These are phyloP conservation scores for Umbelopsis sp. DNA, from an alignment of 192 early-diverging fungal species.

Conservation along the genomic window DNA sequence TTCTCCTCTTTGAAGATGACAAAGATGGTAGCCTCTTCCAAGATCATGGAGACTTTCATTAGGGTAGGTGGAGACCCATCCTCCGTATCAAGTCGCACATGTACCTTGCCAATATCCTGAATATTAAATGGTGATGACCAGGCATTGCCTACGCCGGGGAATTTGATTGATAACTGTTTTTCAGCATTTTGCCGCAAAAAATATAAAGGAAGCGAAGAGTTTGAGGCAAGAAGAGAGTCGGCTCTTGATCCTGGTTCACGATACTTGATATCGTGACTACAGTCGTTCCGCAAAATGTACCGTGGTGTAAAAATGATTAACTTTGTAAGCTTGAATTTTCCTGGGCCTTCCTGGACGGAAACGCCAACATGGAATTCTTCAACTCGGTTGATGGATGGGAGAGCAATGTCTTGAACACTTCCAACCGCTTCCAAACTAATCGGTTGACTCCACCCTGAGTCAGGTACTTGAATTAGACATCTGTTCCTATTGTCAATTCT, in stretches of 20 bases:
- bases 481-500: slow-evolving; percentile 84
- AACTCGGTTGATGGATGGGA: slow-evolving; percentile 53
- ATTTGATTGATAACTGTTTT: slow-evolving; percentile 67
- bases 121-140: slow-evolving; percentile 91
- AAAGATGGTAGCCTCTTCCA: slow-evolving; percentile 92
- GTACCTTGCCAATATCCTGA: slow-evolving; percentile 82
- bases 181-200: slow-evolving; percentile 65
- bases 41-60: slow-evolving; percentile 76
- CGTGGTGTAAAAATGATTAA: slow-evolving; percentile 89
- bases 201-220: slow-evolving; percentile 65
- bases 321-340: slow-evolving; percentile 84
- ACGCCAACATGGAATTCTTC: slow-evolving; percentile 82
- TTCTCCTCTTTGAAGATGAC: slow-evolving; percentile 73
- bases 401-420: slow-evolving; percentile 73
- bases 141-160: slow-evolving; percentile 62
- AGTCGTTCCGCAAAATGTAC: slow-evolving; percentile 86
- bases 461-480: slow-evolving; percentile 69
- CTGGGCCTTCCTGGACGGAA: slow-evolving; percentile 83
- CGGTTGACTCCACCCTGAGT: slow-evolving; percentile 84
- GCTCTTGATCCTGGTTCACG: slow-evolving; percentile 65
- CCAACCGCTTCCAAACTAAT: slow-evolving; percentile 97
- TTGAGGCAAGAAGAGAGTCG: slow-evolving; percentile 46
- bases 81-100: slow-evolving; percentile 73
- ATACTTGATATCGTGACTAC: slow-evolving; percentile 70
- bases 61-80: slow-evolving; percentile 61